Evolutionary conservation across 1,284 basidiomycete species (phyloP), one percentile per base, ranked within the genome.

Genomic region (Leccinum fuscescens): DNA sequence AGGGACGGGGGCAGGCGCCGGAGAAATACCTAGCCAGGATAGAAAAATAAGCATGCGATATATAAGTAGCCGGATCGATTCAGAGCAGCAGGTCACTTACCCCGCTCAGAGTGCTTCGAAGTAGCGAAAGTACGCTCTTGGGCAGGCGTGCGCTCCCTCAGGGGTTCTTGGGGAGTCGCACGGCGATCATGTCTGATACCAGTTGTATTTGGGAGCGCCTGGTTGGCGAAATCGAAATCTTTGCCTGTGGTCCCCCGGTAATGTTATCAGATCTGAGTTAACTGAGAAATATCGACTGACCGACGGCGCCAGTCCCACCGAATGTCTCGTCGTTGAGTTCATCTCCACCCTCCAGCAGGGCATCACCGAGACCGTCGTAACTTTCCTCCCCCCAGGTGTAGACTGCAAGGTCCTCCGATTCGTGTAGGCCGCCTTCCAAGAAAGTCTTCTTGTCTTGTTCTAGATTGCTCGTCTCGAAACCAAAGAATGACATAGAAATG

Each of bases 251-350:
- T 55, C 51, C 17, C 33, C 39, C 42, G 55, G 60, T 15, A 70
- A 58, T 56, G 56, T 46, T 6, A 58, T 67, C 58, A 62, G 62
- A 71, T 73, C 62, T 56, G 48, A 60, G 39, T 48, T 49, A 6
- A 51, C 8, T 60, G 55, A 44, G 56, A 57, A 85, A 75, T 71
- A 89, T 90, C 87, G 66, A 94, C 82, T 79, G 72, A 93, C 93
- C 90, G 62, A 94, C 82, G 61, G 74, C 77, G 24, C 81, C 86
- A 51, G 78, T 69, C 44, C 78, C 83, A 42, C 96, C 96, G 78
- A 99, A 99, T 1, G 96, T 99, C 79, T 97, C 94, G 72, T 97
- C 93, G 75, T 98, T 97, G 67, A 94, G 74, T 65, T 95, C 94
- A 79, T 97, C 94, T 55, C 87, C 87, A 42, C 88, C 88, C 74